These are phyloP conservation scores for Chlamydomonas incerta DNA, from an alignment of 139 green algal genomes.

Conservation along the genomic window DNA sequence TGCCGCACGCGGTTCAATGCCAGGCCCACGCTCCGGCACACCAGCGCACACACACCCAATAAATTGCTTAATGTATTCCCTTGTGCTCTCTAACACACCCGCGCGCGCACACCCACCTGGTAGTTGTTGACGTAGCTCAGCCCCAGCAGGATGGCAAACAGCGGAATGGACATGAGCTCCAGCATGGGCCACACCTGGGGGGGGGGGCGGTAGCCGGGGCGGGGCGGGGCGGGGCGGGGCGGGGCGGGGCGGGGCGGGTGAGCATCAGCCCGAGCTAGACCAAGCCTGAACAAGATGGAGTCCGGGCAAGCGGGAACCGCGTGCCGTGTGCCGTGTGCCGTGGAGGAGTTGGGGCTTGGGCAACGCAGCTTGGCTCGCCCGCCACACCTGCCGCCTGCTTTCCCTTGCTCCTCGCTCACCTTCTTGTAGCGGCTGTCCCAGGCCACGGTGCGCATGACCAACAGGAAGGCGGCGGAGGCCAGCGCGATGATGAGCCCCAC, in stretches of 20 bases:
- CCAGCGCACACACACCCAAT: too few relatives aligned
- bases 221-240: background rate
- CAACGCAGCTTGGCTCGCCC: too few relatives aligned
- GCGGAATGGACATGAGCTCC: constrained; percentile 17
- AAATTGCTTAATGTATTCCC: too few relatives aligned
- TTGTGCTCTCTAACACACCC: too few relatives aligned
- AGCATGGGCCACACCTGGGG: constrained; percentile 47
- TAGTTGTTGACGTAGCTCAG: constrained; percentile 34
- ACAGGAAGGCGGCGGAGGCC: background rate
- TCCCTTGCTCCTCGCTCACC: background rate
- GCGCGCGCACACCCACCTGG: constrained; percentile 6
- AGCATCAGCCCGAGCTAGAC: too few relatives aligned
- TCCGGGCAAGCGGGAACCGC: too few relatives aligned
- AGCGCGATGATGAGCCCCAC: constrained; percentile 37
- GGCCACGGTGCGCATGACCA: constrained; percentile 38
- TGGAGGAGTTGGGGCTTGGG: too few relatives aligned
- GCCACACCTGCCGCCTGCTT: too few relatives aligned
- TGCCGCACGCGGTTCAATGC: too few relatives aligned
- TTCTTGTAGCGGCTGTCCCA: constrained; percentile 47
- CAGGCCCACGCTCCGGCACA: too few relatives aligned
- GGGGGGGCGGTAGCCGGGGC: background rate
- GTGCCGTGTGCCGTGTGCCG: too few relatives aligned
- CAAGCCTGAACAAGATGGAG: too few relatives aligned
- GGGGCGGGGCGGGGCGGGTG: background rate
- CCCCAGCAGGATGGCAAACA: constrained; percentile 40